Conservation (phyloP, 148 eudicot genomes). For the Amaranthus cruentus region DNA sequence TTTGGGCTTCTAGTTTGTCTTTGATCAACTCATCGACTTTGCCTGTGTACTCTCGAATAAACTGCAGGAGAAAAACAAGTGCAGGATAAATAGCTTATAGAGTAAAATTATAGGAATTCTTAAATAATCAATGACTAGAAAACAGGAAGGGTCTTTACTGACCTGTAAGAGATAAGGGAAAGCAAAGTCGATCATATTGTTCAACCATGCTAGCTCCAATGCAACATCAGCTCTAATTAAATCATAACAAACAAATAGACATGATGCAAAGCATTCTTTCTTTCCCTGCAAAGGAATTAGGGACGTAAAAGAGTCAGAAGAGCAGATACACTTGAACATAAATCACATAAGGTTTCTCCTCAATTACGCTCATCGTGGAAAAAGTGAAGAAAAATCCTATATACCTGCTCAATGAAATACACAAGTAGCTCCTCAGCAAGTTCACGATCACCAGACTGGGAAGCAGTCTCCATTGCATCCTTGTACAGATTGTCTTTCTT, state of each 20-base stretch:
- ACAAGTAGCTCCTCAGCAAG: constrained; percentile 95
- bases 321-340: not conserved
- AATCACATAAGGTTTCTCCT: not conserved
- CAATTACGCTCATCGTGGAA: not conserved
- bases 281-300: constrained; percentile 72
- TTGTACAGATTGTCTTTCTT: constrained; percentile 88
- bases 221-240: constrained; percentile 81
- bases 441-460: constrained; percentile 97
- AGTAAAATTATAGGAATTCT: not conserved
- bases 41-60: constrained; percentile 92
- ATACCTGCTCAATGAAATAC: constrained; percentile 88
- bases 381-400: not conserved
- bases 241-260: constrained; percentile 91
- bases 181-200: constrained; percentile 94
- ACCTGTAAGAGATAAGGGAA: constrained; percentile 98
- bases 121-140: not conserved
- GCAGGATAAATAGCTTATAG: not conserved
- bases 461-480: constrained; percentile 99
- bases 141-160: not conserved
- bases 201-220: constrained; percentile 96
- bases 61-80: constrained; percentile 34
- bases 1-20: constrained; percentile 69
- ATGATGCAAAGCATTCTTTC: constrained; percentile 95
- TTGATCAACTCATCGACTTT: constrained; percentile 91
- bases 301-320: constrained; percentile 4